Percentiles rank a stretch among this genome's conserved stretches.
Conservation (phyloP, 148 eudicot genomes). For the Spergularia marina region DNA sequence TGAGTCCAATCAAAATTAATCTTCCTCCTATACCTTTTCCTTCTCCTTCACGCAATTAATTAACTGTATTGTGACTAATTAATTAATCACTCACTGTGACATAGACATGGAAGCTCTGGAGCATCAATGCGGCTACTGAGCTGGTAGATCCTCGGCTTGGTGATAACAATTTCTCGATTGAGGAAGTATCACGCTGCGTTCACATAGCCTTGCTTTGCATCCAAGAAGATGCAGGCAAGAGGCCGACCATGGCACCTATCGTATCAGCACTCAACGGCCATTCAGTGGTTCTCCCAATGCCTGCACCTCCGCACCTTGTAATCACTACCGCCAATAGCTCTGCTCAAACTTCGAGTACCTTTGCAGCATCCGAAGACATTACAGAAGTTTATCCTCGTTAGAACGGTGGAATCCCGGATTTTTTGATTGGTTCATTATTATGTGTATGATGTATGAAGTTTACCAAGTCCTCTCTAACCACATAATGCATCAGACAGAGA, state of each 20-base stretch:
- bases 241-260: conserved; percentile 26
- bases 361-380: too few relatives aligned
- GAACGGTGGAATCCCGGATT: too few relatives aligned
- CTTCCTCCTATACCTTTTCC: neutral
- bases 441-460: too few relatives aligned
- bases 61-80: neutral
- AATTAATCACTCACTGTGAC: neutral
- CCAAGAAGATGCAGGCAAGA: conserved; percentile 26
- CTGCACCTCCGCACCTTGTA: conserved; percentile 7
- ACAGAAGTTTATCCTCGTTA: too few relatives aligned
- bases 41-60: neutral
- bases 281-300: conserved; percentile 13
- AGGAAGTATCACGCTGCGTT: conserved; percentile 29
- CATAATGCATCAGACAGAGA: too few relatives aligned
- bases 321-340: neutral
- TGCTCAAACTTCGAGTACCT: too few relatives aligned
- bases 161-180: conserved; percentile 7
- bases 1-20: neutral
- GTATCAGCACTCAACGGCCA: conserved; percentile 25
- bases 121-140: conserved; percentile 11
- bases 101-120: conserved; percentile 27
- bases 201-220: conserved; percentile 27
- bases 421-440: too few relatives aligned
- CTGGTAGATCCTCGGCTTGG: conserved; percentile 19
- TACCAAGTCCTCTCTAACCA: too few relatives aligned